Evolutionary conservation across 768 basidiomycete species (phyloP).

Genomic region (Leucogyrophana mollusca): DNA sequence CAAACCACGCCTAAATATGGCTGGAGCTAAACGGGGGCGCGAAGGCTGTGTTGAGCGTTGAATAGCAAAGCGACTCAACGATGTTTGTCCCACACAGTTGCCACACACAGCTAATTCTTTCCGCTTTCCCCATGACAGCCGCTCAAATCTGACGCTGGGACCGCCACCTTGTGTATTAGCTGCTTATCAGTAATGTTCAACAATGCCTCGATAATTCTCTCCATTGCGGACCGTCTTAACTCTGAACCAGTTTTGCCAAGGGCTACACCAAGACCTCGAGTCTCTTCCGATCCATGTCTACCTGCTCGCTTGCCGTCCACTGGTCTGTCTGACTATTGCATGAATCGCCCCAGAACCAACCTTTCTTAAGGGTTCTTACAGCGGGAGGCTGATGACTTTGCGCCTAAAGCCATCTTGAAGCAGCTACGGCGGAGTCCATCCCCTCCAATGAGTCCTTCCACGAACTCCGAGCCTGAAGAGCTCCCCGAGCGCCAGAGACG

Average conservation of each 20-base stretch:
- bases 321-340: conserved; percentile 38
- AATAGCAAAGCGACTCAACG: too few species aligned
- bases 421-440: conserved; percentile 50
- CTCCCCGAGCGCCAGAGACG: conserved; percentile 9
- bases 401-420: conserved; percentile 54
- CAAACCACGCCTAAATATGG: too few species aligned
- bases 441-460: conserved; percentile 27
- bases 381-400: conserved; percentile 64
- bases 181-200: conserved; percentile 42
- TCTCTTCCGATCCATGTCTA: conserved; percentile 55
- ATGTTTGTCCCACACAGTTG: too few species aligned
- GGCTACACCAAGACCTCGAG: conserved; percentile 36
- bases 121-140: too few species aligned
- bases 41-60: too few species aligned
- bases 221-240: conserved; percentile 25
- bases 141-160: too few species aligned
- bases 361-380: conserved; percentile 57
- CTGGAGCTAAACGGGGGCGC: too few species aligned
- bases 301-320: conserved; percentile 68
- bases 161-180: too few species aligned
- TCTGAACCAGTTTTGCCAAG: conserved; percentile 13
- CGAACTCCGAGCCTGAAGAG: conserved; percentile 18
- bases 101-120: too few species aligned
- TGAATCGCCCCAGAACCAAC: conserved; percentile 17
- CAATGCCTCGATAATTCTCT: conserved; percentile 39